Percentiles rank a stretch among this genome's conserved stretches.
Conservation (phyloP, 768 basidiomycete species). For the Arthromyces matolae region DNA sequence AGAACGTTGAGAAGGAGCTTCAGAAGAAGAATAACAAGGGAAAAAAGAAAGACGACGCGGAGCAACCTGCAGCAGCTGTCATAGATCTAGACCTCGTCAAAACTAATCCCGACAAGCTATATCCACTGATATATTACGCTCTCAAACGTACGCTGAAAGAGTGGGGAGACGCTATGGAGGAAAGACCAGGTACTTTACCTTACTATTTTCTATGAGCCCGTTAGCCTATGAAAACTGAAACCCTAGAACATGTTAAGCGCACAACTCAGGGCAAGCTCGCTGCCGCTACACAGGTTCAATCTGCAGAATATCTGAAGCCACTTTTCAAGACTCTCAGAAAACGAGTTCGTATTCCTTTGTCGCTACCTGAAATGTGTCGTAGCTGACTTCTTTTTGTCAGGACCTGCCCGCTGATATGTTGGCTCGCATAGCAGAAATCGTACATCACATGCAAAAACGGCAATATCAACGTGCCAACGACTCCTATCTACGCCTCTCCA, state of each 20-base stretch:
- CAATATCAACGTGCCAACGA: slow-evolving; percentile 97
- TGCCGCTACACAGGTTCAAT: slow-evolving; percentile 92
- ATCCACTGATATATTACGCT: slow-evolving; percentile 95
- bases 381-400: slow-evolving; percentile 30
- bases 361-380: neutral
- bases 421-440: slow-evolving; percentile 84
- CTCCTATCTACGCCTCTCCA: slow-evolving; percentile 92
- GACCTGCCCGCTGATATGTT: slow-evolving; percentile 83
- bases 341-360: slow-evolving; percentile 55
- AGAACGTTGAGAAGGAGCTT: slow-evolving; percentile 67
- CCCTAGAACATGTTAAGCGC: slow-evolving; percentile 75
- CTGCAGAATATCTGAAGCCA: slow-evolving; percentile 95
- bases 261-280: slow-evolving; percentile 91
- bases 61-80: slow-evolving; percentile 50
- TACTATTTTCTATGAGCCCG: neutral
- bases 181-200: slow-evolving; percentile 69
- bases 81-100: slow-evolving; percentile 82
- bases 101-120: slow-evolving; percentile 90
- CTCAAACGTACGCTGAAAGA: slow-evolving; percentile 90
- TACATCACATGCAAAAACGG: slow-evolving; percentile 93
- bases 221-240: slow-evolving; percentile 5
- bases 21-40: slow-evolving; percentile 56
- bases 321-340: slow-evolving; percentile 88
- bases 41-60: slow-evolving; percentile 63
- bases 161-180: slow-evolving; percentile 95